Evolutionary conservation across 257 asterid species (phyloP), one percentile per base, ranked within the genome.

Genomic region (Jaltomata sinuosa): DNA sequence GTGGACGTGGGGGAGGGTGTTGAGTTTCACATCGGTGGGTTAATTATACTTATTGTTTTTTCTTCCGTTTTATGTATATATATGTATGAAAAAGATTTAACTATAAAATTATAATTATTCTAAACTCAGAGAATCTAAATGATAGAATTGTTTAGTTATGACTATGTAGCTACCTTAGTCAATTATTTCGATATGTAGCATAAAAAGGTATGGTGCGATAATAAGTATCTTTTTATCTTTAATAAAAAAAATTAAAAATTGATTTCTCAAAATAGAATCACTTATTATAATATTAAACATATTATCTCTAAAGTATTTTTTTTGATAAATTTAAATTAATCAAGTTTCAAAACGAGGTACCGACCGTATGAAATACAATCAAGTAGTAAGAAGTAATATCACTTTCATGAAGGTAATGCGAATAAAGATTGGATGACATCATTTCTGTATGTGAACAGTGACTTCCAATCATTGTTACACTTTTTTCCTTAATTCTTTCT

Each of bases 391-490:
- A 22, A 72, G 40, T 72, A 72, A 22, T 8, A 76, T 76, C 81
- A 76, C 81, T 76, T 45, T 76, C 81, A 61, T 40, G 67, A 65
- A 82, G 69, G 83, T 65, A 87, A 77, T 87, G 80, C 69, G 25
- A 77, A 81, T 65, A 76, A 77, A 68, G 83, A 82, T 68, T 42
- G 25, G 8, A 42, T 85, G 89, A 84, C 87, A 68, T 87, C 89
- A 85, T 21, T 19, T 77, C 31, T 47, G 80, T 50, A 82, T 50
- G 86, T 87, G 88, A 87, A 87, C 47, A 85, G 89, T 87, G 83
- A 54, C 67, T 85, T 67, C 86, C 64, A 85, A 87, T 87, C 86
- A 78, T 82, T 87, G 47, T 49, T 76, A 74, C 19, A 6, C 81
- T 74, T 74, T 22, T 40, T 3, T 4, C 22, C 78, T 68, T 34